phyloP scores from a whole-genome alignment of 106 monocot species.

The Apostasia ramifera region DNA sequence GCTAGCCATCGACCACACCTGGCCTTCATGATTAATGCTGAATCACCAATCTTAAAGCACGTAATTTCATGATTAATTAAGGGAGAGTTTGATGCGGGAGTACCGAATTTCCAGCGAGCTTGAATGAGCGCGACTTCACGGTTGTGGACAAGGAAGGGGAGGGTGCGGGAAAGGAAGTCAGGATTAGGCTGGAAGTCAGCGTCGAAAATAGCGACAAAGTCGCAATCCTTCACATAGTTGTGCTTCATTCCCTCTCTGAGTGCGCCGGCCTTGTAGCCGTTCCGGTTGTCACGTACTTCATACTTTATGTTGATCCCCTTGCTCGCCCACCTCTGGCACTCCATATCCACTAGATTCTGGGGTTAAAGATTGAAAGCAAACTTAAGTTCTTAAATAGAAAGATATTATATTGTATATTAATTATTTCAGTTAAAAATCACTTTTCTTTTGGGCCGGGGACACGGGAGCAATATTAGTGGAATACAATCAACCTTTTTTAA shows the following conservation, averaged over 20 bases:
- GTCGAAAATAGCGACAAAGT: slow-evolving; percentile 41
- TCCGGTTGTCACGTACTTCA: slow-evolving; percentile 39
- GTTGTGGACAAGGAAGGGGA: slow-evolving; percentile 50
- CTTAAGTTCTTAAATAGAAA: no score
- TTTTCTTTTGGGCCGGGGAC: no score
- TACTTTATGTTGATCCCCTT: slow-evolving; percentile 45
- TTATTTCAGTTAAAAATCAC: no score
- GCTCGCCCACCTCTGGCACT: slow-evolving; percentile 35
- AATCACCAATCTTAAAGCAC: neutral
- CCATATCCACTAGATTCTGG: slow-evolving; percentile 36
- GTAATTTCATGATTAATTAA: neutral
- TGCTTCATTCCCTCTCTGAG: slow-evolving; percentile 56
- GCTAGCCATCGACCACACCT: no score
- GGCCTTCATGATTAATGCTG: no score
- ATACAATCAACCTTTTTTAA: no score
- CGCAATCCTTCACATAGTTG: slow-evolving; percentile 34
- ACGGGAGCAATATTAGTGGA: no score
- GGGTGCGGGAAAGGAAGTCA: slow-evolving; percentile 33
- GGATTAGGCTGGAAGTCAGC: slow-evolving; percentile 57
- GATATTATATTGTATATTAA: no score
- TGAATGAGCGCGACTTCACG: slow-evolving; percentile 37
- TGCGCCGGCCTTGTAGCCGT: slow-evolving; percentile 49
- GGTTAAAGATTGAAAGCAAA: neutral
- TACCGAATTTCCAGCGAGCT: slow-evolving; percentile 52
- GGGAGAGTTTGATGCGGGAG: neutral